phyloP scores from a whole-genome alignment of 208 protist species.

The Wallacemonas sp. region DNA sequence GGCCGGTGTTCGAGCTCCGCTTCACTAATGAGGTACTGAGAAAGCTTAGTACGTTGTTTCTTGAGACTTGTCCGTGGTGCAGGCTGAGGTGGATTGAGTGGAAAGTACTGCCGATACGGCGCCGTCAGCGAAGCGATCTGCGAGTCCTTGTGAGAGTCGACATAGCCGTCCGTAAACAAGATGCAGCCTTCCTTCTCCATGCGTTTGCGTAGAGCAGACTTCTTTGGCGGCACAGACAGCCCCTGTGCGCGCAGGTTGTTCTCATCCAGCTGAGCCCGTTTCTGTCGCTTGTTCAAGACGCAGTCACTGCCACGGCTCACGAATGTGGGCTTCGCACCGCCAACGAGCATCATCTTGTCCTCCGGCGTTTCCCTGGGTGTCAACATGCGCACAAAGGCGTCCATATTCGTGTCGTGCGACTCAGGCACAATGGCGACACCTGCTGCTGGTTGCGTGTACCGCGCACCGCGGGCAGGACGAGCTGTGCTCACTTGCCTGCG shows the following conservation, averaged over 20 bases:
- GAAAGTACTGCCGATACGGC: neutral
- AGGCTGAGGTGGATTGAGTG: neutral
- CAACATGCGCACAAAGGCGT: neutral
- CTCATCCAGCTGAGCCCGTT: neutral
- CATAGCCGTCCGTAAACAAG: neutral
- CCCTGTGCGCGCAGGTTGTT: neutral
- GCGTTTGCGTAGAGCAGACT: neutral
- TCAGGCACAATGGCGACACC: neutral
- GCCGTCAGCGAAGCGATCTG: neutral
- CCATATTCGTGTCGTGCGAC: neutral
- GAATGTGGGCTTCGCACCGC: neutral
- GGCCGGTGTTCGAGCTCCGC: neutral
- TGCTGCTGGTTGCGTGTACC: neutral
- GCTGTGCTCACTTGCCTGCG: neutral
- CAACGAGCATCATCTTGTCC: neutral
- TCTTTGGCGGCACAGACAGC: neutral
- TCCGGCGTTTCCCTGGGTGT: neutral
- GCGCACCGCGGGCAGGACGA: neutral
- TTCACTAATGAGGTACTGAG: neutral
- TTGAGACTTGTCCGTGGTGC: neutral
- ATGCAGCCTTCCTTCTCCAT: conserved; percentile 2
- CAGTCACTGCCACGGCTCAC: neutral
- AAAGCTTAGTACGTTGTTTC: neutral
- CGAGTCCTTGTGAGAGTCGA: neutral
- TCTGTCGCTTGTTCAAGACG: neutral